A percentile compares a stretch with the other conserved stretches of the same genome.
These are phyloP conservation scores for Blastobotrys terrestris DNA, from an alignment of 805 yeast genomes.

Conservation along the genomic window DNA sequence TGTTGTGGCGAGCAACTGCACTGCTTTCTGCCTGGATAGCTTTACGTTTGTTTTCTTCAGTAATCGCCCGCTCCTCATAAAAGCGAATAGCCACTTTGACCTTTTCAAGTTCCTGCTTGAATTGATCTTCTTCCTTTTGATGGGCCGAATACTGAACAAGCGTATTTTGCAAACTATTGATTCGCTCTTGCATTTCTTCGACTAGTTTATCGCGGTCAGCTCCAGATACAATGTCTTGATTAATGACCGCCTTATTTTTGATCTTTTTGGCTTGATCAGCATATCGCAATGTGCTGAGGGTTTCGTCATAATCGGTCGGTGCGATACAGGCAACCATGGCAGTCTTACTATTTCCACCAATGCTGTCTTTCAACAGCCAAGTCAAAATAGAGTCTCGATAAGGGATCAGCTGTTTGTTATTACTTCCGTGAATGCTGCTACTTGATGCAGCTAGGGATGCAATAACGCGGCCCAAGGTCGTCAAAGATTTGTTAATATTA, in stretches of 20 bases:
- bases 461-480: conserved; percentile 70
- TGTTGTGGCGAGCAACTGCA: conserved; percentile 25
- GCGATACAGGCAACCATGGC: conserved; percentile 83
- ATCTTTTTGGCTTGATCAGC: conserved; percentile 73
- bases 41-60: conserved; percentile 27
- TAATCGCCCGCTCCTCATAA: conserved; percentile 28
- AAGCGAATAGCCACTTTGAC: conserved; percentile 25
- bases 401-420: conserved; percentile 40
- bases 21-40: conserved; percentile 26
- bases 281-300: conserved; percentile 67
- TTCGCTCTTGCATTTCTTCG: conserved; percentile 35
- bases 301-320: conserved; percentile 73
- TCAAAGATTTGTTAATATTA: conserved; percentile 69
- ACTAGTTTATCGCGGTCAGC: conserved; percentile 35
- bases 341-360: conserved; percentile 85
- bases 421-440: conserved; percentile 5
- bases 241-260: conserved; percentile 51
- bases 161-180: conserved; percentile 27
- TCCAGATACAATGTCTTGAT: conserved; percentile 37
- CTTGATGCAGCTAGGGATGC: conserved; percentile 39
- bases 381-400: conserved; percentile 73
- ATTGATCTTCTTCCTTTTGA: conserved; percentile 22
- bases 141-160: conserved; percentile 15
- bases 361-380: conserved; percentile 64
- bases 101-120: conserved; percentile 25